Evolutionary conservation across 2,329 filamentous ascomycete species (phyloP), one percentile per base, ranked within the genome.

Genomic region (Pseudocercospora eumusae): DNA sequence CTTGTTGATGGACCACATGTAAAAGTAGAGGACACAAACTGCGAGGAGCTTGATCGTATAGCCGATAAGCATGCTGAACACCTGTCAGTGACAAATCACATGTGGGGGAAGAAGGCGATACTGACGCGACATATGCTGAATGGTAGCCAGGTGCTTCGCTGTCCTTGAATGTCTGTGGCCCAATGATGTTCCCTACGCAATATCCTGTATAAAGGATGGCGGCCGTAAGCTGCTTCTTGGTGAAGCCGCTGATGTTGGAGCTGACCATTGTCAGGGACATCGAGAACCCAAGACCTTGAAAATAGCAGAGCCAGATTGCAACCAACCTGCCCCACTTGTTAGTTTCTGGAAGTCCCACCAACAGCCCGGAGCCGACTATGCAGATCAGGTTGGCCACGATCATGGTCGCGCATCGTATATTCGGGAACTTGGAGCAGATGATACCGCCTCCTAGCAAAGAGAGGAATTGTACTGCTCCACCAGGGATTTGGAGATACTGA

Each of bases 251-350:
- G 13, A 84, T 75, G 68, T 85, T 85, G 10, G 77, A 80, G 62
- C 76, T 80, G 27, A 85, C 76, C 70, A 84, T 82, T 0, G 81
- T 84, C 62, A 85, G 70, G 59, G 77, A 80, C 75, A 84, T 80
- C 47, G 78, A 81, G 67, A 84, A 84, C 1, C 82, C 81, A 6
- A 84, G 66, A 0, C 81, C 81, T 65, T 83, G 81, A 68, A 84
- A 84, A 66, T 79, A 84, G 64, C 81, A 84, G 13, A 86, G 75
- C 83, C 83, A 86, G 3, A 86, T 76, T 0, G 80, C 83, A 4
- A 86, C 83, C 1, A 86, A 74, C 2, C 83, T 76, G 11, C 82
- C 83, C 83, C 83, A 85, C 75, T 84, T 84, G 66, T 83, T 83
- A 42, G 68, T 67, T 20, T 74, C 68, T 0, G 83, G 81, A 4